Percentiles rank a stretch among this genome's conserved stretches.
Conservation (phyloP, 192 early-diverging fungal genomes). For the Mortierella hygrophila region DNA sequence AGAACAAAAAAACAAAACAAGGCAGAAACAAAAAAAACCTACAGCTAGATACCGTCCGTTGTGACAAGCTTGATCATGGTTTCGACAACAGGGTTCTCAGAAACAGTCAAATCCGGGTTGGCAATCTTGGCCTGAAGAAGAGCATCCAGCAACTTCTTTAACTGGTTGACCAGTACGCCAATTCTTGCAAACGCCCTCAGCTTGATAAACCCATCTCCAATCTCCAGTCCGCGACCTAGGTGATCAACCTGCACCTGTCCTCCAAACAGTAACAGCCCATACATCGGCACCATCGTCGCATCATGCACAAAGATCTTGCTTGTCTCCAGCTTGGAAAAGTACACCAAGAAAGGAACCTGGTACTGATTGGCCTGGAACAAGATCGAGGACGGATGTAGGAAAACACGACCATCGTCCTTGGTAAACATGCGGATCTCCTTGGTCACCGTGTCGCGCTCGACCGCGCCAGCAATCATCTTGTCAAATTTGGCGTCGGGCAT, state of each 20-base stretch:
- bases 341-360: conserved; percentile 76
- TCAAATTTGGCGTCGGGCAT: conserved; percentile 82
- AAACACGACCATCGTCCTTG: conserved; percentile 77
- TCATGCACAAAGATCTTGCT: conserved; percentile 77
- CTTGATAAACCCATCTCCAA: conserved; percentile 73
- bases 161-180: conserved; percentile 81
- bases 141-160: conserved; percentile 78
- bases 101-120: conserved; percentile 68
- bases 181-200: conserved; percentile 82
- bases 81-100: conserved; percentile 52
- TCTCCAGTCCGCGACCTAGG: conserved; percentile 69
- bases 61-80: conserved; percentile 56
- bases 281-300: conserved; percentile 73
- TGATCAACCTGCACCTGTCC: conserved; percentile 81
- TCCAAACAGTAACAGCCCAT: conserved; percentile 87
- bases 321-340: conserved; percentile 74
- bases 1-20: too few species aligned
- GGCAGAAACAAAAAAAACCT: not conserved
- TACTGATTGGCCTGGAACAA: conserved; percentile 73
- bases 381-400: conserved; percentile 88
- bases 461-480: conserved; percentile 76
- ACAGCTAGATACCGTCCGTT: conserved; percentile 44
- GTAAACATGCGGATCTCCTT: conserved; percentile 81
- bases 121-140: conserved; percentile 80
- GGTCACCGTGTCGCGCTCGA: conserved; percentile 78